Evolutionary conservation across 2,329 filamentous ascomycete species (phyloP).

Genomic region (Aspergillus sclerotialis): DNA sequence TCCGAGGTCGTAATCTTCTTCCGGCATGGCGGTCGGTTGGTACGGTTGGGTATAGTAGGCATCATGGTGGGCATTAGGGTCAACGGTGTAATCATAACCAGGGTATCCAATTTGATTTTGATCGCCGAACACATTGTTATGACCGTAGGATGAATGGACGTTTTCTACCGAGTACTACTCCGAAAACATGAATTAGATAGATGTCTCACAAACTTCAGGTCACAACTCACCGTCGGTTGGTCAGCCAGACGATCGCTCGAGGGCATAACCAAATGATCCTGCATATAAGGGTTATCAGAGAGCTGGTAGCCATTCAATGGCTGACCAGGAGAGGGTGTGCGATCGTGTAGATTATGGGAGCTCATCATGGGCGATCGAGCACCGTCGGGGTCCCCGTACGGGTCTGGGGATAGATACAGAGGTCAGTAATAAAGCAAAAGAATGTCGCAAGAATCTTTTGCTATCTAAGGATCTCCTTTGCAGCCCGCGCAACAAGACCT

Average conservation of each 20-base stretch:
- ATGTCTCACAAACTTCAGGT: too few relatives aligned
- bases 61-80: slow-evolving; percentile 81
- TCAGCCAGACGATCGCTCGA: slow-evolving; percentile 68
- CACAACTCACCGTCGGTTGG: slow-evolving; percentile 71
- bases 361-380: slow-evolving; percentile 41
- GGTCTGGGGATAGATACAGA: slow-evolving; percentile 20
- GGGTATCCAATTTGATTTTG: slow-evolving; percentile 44
- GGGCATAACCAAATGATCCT: slow-evolving; percentile 61
- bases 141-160: slow-evolving; percentile 56
- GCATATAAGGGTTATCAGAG: slow-evolving; percentile 66
- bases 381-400: slow-evolving; percentile 38
- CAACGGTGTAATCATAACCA: slow-evolving; percentile 63
- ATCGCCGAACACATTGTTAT: slow-evolving; percentile 55
- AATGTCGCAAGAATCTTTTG: background rate
- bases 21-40: slow-evolving; percentile 53
- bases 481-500: background rate
- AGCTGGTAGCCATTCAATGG: slow-evolving; percentile 73
- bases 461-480: background rate
- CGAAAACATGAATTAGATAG: background rate
- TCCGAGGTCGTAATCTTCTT: slow-evolving; percentile 50
- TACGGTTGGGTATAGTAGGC: slow-evolving; percentile 80
- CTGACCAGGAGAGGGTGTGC: slow-evolving; percentile 70
- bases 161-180: slow-evolving; percentile 63
- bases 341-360: slow-evolving; percentile 46
- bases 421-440: background rate